Evolutionary conservation across 2,329 filamentous ascomycete species (phyloP), one percentile per base, ranked within the genome.

Genomic region (Pseudogymnoascus sp.): DNA sequence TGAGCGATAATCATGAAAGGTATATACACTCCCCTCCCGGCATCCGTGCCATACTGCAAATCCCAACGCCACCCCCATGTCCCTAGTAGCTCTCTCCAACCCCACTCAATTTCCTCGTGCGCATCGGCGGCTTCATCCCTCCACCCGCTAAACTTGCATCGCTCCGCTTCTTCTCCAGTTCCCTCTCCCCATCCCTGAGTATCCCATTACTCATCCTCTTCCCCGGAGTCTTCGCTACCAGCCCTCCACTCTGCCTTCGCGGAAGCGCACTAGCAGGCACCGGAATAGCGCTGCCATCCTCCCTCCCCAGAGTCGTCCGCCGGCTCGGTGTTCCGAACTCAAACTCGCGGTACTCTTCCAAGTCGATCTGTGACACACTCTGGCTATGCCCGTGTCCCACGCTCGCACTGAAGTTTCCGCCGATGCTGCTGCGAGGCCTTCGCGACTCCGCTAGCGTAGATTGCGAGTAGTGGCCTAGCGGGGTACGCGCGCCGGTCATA

Each of bases 61-160:
- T 59, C 34, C 57, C 37, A 58, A 37, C 32, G 32, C 57, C 32
- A 16, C 47, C 47, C 47, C 4, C 28, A 61, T 22, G 18, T 16
- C 28, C 60, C 72, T 74, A 84, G 70, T 79, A 84, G n/a, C 79
- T 82, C 72, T 84, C 81, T 41, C 81, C 81, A 50, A 82, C 73
- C 62, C 80, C 79, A 70, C 75, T 80, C 68, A 80, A 73, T 67
- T 79, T 79, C 65, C 79, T 73, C 60, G 77, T 67, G 57, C 69
- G 61, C 39, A 62, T 65, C 6, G 67, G 65, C 35, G 69, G 67
- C 50, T 68, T 68, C 65, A 68, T 69, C 6, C 43, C 62, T n/a
- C 64, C 61, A 6, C 69, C 68, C 5, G 25, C 58, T 54, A 54
- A 12, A 34, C 47, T 54, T 16, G 47, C 47, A 2, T 54, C 28